A percentile compares a stretch with the other conserved stretches of the same genome.
Evolutionary conservation across 495 filamentous ascomycete genomes (phyloP).

Genomic region (Xylaria curta): DNA sequence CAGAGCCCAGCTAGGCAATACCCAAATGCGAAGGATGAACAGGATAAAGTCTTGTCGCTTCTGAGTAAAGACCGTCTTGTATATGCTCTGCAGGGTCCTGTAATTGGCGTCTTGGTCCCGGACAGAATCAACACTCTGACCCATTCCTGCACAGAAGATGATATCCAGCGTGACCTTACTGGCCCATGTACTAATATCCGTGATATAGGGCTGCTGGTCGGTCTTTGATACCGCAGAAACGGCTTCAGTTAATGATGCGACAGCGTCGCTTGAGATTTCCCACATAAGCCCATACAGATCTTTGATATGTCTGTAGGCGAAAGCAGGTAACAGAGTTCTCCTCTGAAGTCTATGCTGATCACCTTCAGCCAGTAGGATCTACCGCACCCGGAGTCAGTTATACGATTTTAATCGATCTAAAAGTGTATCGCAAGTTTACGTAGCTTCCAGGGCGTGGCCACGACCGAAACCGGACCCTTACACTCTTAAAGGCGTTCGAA

Average conservation of each 20-base stretch:
- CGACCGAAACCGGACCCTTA: neutral
- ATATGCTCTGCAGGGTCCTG: constrained; percentile 65
- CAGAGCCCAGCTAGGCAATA: constrained; percentile 54
- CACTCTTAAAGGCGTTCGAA: neutral
- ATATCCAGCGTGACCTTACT: constrained; percentile 76
- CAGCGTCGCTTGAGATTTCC: constrained; percentile 56
- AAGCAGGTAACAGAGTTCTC: constrained; percentile 74
- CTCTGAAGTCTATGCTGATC: constrained; percentile 76
- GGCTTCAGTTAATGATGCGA: constrained; percentile 39
- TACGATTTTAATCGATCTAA: neutral
- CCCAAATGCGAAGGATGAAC: constrained; percentile 42
- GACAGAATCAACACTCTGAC: constrained; percentile 70
- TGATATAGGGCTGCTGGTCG: constrained; percentile 41
- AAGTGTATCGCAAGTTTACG: neutral
- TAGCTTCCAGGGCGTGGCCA: neutral
- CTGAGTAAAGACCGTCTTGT: constrained; percentile 57
- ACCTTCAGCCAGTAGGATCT: constrained; percentile 72
- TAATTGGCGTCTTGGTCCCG: constrained; percentile 58
- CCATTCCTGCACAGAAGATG: constrained; percentile 74
- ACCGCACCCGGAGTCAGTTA: neutral
- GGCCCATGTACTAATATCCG: constrained; percentile 67
- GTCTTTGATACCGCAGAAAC: constrained; percentile 40
- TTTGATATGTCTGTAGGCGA: constrained; percentile 76
- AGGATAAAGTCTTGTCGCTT: constrained; percentile 39
- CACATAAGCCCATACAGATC: constrained; percentile 78